These are phyloP conservation scores for Eucalyptus marginata DNA, from an alignment of 345 rosid genomes.

Conservation along the genomic window DNA sequence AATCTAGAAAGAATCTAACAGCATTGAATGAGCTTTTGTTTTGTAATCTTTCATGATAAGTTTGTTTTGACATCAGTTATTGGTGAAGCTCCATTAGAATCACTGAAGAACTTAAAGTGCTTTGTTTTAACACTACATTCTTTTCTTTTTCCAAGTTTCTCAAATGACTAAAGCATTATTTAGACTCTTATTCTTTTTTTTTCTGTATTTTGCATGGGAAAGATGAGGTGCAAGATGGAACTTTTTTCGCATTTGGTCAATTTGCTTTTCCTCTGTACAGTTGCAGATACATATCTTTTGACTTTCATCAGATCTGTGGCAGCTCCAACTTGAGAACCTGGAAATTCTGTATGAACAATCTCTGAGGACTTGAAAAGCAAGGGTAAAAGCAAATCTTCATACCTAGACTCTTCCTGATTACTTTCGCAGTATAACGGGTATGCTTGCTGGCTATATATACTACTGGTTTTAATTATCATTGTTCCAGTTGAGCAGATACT, in stretches of 20 bases:
- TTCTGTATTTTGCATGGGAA: not conserved
- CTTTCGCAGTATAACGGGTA: not conserved
- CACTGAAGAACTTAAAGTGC: not conserved
- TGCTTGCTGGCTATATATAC: slow-evolving; percentile 14
- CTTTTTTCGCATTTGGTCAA: not conserved
- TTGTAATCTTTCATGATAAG: not conserved
- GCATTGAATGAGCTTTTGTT: not conserved
- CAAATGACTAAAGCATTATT: not conserved
- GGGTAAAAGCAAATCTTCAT: slow-evolving; percentile 36
- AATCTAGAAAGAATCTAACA: not conserved
- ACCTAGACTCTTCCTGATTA: not conserved
- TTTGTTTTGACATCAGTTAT: not conserved
- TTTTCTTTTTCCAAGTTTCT: not conserved
- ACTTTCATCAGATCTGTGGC: slow-evolving; percentile 84
- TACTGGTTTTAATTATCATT: slow-evolving; percentile 33
- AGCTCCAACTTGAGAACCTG: slow-evolving; percentile 67
- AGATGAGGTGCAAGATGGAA: not conserved
- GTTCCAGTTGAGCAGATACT: slow-evolving; percentile 84
- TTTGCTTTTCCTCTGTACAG: not conserved
- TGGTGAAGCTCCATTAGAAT: not conserved
- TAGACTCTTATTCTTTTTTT: not conserved
- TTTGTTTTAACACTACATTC: not conserved
- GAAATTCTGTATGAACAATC: slow-evolving; percentile 58
- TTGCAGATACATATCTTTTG: slow-evolving; percentile 75
- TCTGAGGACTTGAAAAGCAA: slow-evolving; percentile 65